phyloP scores from a whole-genome alignment of 352 stramenopile genomes.

The Phytophthora fragariae region DNA sequence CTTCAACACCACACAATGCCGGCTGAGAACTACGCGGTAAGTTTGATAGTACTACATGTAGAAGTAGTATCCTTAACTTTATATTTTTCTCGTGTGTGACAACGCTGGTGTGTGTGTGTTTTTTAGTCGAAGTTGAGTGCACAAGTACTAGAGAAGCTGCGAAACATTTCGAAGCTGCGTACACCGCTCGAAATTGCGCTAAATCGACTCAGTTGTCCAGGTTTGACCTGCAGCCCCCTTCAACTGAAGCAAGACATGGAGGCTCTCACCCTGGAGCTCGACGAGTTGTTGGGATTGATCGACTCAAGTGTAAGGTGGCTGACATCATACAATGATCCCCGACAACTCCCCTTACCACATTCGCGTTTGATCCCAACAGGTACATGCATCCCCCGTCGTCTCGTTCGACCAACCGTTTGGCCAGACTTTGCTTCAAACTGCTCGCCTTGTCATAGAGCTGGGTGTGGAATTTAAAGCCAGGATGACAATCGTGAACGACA shows the following conservation, averaged over 20 bases:
- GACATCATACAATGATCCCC: too few species aligned
- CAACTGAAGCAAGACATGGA: conserved; percentile 49
- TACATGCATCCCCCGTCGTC: background rate
- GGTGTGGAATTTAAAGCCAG: conserved; percentile 3
- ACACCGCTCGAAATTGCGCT: conserved; percentile 44
- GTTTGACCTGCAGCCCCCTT: conserved; percentile 26
- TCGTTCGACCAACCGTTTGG: background rate
- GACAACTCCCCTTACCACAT: too few species aligned
- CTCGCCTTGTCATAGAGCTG: conserved; percentile 14
- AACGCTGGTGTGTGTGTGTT: background rate
- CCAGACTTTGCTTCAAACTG: conserved; percentile 5
- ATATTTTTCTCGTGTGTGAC: background rate
- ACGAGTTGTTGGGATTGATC: conserved; percentile 41
- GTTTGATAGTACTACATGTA: too few species aligned
- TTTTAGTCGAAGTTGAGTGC: background rate
- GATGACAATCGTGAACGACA: background rate
- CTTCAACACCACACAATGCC: conserved; percentile 39
- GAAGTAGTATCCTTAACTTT: background rate
- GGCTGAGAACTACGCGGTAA: conserved; percentile 36
- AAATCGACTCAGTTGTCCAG: conserved; percentile 47
- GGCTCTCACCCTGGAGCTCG: conserved; percentile 32
- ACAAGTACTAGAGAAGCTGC: conserved; percentile 30
- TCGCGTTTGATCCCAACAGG: too few species aligned
- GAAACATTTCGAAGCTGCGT: conserved; percentile 35
- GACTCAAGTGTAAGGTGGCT: background rate